Conservation (phyloP, 805 yeast species). For the Candida coquimbonensis region DNA sequence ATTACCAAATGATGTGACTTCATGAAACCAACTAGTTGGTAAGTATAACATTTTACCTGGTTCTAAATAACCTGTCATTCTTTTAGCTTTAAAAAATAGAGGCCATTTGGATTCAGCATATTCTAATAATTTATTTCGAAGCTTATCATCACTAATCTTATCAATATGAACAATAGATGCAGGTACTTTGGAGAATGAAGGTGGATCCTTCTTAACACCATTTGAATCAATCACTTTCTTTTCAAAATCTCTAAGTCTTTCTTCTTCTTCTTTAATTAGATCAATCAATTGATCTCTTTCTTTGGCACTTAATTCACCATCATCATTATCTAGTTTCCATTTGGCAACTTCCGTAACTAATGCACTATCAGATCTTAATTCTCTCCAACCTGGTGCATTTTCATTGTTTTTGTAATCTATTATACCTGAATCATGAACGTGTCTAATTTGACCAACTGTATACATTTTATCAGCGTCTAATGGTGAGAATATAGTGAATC, state of each 20-base stretch:
- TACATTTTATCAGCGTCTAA: conserved; percentile 48
- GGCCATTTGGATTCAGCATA: conserved; percentile 43
- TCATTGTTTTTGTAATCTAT: conserved; percentile 53
- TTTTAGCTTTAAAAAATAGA: conserved; percentile 34
- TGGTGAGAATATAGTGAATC: conserved; percentile 66
- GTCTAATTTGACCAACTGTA: conserved; percentile 57
- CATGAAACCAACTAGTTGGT: conserved; percentile 82
- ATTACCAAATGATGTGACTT: conserved; percentile 58
- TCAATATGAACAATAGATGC: conserved; percentile 57
- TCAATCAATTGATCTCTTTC: conserved; percentile 20
- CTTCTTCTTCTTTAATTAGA: conserved; percentile 25
- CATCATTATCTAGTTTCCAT: conserved; percentile 33
- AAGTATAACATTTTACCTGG: conserved; percentile 65
- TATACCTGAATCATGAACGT: conserved; percentile 53
- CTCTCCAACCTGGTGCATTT: conserved; percentile 57
- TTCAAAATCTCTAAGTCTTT: conserved; percentile 11
- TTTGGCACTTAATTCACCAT: conserved; percentile 13
- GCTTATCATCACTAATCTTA: conserved; percentile 32
- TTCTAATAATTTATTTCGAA: conserved; percentile 24
- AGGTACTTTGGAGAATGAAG: conserved; percentile 60
- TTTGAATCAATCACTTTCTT: conserved; percentile 13
- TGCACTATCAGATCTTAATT: conserved; percentile 56
- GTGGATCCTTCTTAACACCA: conserved; percentile 43
- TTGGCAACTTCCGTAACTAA: conserved; percentile 41
- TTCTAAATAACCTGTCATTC: conserved; percentile 39